Conservation (phyloP, 2,329 filamentous ascomycete genomes). For the Chrysoporthe cubensis region DNA sequence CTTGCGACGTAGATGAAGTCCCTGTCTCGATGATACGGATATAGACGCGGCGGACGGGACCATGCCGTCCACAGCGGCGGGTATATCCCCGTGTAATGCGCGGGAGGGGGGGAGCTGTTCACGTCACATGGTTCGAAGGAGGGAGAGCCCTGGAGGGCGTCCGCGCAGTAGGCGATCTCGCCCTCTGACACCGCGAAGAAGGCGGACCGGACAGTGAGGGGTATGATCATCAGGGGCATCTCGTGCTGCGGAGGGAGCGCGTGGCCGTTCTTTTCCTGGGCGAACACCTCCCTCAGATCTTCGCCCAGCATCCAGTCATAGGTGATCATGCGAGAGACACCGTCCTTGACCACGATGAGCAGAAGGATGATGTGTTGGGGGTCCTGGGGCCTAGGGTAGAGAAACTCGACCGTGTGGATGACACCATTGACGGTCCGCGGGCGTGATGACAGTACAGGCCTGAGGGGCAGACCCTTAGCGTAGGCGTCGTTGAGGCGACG, state of each 20-base stretch:
- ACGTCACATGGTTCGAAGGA: slow-evolving; percentile 51
- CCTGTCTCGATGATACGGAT: slow-evolving; percentile 62
- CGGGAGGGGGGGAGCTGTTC: slow-evolving; percentile 44
- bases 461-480: slow-evolving; percentile 47
- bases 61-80: slow-evolving; percentile 79
- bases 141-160: slow-evolving; percentile 56
- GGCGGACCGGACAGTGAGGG: slow-evolving; percentile 69
- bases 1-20: slow-evolving; percentile 86
- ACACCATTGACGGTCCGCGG: slow-evolving; percentile 64
- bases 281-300: slow-evolving; percentile 49
- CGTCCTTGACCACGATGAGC: slow-evolving; percentile 58
- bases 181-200: slow-evolving; percentile 70
- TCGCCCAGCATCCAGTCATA: slow-evolving; percentile 65
- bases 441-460: slow-evolving; percentile 58
- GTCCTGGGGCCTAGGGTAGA: slow-evolving; percentile 71
- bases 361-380: slow-evolving; percentile 76
- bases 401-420: slow-evolving; percentile 87
- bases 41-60: slow-evolving; percentile 75
- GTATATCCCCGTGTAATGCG: slow-evolving; percentile 50
- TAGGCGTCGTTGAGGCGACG: slow-evolving; percentile 56
- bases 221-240: slow-evolving; percentile 72
- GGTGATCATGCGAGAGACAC: slow-evolving; percentile 55
- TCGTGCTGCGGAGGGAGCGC: slow-evolving; percentile 55
- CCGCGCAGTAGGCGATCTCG: slow-evolving; percentile 60
- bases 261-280: slow-evolving; percentile 53